Evolutionary conservation across 257 asterid species (phyloP).

Genomic region (Handroanthus guayacan): DNA sequence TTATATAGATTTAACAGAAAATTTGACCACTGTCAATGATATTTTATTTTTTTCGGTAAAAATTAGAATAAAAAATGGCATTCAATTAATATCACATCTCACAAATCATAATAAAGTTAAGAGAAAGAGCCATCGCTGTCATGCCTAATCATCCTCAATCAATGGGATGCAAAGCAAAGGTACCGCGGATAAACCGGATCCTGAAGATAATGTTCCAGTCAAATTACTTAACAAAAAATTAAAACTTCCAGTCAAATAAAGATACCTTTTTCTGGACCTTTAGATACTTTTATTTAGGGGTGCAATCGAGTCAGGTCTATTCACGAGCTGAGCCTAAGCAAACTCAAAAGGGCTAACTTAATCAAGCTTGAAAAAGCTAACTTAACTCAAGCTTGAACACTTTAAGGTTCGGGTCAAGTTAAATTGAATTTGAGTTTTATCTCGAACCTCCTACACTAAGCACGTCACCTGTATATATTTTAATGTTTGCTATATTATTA

Average conservation of each 20-base stretch:
- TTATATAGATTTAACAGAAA: no score
- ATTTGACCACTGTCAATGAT: no score
- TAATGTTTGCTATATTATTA: no score
- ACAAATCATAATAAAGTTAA: slow-evolving; percentile 22
- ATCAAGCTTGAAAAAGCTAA: not conserved
- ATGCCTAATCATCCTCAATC: slow-evolving; percentile 37
- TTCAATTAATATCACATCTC: no score
- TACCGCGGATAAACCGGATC: not conserved
- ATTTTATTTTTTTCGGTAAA: no score
- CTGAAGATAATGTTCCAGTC: slow-evolving; percentile 29
- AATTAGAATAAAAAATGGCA: not conserved
- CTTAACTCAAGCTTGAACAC: no score
- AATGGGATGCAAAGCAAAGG: slow-evolving; percentile 38
- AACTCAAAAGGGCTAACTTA: not conserved
- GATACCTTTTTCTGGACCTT: not conserved
- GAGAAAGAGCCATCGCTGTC: not conserved
- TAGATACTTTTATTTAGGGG: no score
- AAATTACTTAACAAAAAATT: slow-evolving; percentile 17
- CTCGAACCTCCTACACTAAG: no score
- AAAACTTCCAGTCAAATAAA: not conserved
- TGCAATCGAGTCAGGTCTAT: not conserved
- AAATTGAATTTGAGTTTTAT: no score
- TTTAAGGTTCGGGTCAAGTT: no score
- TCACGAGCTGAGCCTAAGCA: not conserved
- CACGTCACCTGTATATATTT: no score